phyloP scores from a whole-genome alignment of 345 rosid genomes.

The Corymbia maculata region DNA sequence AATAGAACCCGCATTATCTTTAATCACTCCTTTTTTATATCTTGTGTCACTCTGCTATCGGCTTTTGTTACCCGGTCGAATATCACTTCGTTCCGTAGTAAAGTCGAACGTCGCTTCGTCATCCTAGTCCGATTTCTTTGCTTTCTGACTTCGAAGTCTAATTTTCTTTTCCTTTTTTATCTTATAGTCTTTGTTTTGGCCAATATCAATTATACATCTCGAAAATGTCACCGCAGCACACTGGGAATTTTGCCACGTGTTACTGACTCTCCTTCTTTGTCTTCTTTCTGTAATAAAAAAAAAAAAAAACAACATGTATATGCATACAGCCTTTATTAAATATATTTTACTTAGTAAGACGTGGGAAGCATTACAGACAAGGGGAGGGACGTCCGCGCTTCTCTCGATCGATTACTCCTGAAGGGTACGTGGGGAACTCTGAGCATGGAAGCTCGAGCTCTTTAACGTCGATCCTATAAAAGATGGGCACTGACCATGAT shows the following conservation, averaged over 20 bases:
- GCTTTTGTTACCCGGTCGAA: no score
- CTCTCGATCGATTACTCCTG: neutral
- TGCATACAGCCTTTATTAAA: neutral
- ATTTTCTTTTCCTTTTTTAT: neutral
- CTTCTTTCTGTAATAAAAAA: no score
- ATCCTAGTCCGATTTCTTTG: neutral
- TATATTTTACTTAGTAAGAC: neutral
- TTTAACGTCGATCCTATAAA: neutral
- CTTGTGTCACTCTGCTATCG: neutral
- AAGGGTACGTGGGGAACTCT: neutral
- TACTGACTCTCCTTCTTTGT: neutral
- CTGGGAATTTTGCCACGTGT: neutral
- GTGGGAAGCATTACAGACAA: neutral
- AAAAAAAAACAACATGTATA: neutral
- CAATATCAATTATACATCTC: neutral
- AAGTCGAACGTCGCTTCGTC: neutral
- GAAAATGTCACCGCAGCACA: neutral
- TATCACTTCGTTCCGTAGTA: neutral
- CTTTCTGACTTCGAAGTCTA: neutral
- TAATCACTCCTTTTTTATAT: accelerated
- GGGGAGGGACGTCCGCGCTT: neutral
- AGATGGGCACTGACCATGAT: neutral
- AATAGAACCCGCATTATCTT: accelerated
- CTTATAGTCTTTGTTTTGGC: neutral
- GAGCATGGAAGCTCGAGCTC: neutral